These are phyloP conservation scores for Populus hybrid DNA, from an alignment of 441 rosid species.

Conservation along the genomic window DNA sequence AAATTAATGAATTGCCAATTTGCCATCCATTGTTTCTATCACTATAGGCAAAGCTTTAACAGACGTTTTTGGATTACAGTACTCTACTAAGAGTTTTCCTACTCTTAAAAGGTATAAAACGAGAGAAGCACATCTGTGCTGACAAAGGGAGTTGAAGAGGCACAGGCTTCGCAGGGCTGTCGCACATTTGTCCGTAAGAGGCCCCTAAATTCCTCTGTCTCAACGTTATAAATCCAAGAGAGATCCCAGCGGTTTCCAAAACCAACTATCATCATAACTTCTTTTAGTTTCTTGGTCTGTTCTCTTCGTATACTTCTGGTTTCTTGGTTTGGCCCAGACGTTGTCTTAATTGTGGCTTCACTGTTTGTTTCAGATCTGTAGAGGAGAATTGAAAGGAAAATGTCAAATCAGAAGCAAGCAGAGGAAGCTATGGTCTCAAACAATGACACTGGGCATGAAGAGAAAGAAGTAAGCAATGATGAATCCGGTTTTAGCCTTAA, in stretches of 20 bases:
- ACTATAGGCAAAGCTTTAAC: slow-evolving; percentile 15
- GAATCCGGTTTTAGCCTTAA: slow-evolving; percentile 51
- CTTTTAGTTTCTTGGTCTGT: neutral
- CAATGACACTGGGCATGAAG: slow-evolving; percentile 30
- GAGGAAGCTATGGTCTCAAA: slow-evolving; percentile 61
- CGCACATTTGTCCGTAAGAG: slow-evolving; percentile 28
- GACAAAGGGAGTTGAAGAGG: slow-evolving; percentile 16
- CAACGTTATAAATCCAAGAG: slow-evolving; percentile 11
- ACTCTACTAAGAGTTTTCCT: slow-evolving; percentile 12
- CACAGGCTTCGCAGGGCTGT: slow-evolving; percentile 8
- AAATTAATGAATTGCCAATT: slow-evolving; percentile 6
- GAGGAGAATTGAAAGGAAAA: slow-evolving; percentile 7
- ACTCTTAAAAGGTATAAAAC: slow-evolving; percentile 18
- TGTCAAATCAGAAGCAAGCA: slow-evolving; percentile 46
- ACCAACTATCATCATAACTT: neutral
- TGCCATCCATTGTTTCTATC: slow-evolving; percentile 15
- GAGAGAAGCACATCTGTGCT: slow-evolving; percentile 5
- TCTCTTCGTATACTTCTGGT: neutral
- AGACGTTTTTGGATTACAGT: slow-evolving; percentile 3
- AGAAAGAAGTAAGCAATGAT: slow-evolving; percentile 25
- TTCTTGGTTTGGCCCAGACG: slow-evolving; percentile 20
- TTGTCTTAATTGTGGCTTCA: neutral
- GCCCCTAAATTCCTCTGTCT: neutral
- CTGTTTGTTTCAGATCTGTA: slow-evolving; percentile 22
- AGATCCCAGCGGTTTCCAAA: neutral